phyloP scores from a whole-genome alignment of 2,329 filamentous ascomycete species.

The Colletotrichum gloeosporioides region DNA sequence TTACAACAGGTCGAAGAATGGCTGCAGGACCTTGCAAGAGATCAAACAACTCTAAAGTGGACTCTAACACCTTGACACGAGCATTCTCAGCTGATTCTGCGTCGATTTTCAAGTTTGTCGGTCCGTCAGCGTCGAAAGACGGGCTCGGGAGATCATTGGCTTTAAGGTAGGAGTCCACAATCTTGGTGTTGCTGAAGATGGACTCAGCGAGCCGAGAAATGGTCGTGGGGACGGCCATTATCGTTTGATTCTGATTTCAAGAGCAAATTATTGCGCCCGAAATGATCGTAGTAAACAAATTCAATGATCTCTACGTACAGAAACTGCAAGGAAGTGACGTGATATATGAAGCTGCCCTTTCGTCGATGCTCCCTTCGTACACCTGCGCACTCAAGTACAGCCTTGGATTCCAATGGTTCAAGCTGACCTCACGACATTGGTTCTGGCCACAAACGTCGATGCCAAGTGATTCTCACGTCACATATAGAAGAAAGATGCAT shows the following conservation, averaged over 20 bases:
- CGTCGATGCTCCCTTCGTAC: background rate
- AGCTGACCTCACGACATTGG: background rate
- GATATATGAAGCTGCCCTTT: background rate
- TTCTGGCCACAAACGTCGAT: background rate
- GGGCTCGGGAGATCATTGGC: background rate
- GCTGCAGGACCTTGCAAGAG: background rate
- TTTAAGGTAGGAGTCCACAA: background rate
- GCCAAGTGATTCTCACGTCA: background rate
- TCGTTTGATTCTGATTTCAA: background rate
- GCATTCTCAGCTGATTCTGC: background rate
- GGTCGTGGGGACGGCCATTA: background rate
- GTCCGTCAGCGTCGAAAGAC: background rate
- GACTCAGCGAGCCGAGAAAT: background rate
- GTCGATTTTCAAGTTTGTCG: background rate
- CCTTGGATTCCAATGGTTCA: background rate
- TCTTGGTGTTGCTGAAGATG: background rate
- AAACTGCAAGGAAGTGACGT: background rate
- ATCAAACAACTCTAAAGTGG: background rate
- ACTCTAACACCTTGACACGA: background rate
- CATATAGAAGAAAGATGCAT: background rate
- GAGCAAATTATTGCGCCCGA: background rate
- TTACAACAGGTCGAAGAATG: background rate
- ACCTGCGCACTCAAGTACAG: background rate
- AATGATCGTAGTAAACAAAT: background rate
- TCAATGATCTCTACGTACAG: background rate